Base-by-base conservation (phyloP, 257 asterid species). In the Fraxinus excelsior region DNA sequence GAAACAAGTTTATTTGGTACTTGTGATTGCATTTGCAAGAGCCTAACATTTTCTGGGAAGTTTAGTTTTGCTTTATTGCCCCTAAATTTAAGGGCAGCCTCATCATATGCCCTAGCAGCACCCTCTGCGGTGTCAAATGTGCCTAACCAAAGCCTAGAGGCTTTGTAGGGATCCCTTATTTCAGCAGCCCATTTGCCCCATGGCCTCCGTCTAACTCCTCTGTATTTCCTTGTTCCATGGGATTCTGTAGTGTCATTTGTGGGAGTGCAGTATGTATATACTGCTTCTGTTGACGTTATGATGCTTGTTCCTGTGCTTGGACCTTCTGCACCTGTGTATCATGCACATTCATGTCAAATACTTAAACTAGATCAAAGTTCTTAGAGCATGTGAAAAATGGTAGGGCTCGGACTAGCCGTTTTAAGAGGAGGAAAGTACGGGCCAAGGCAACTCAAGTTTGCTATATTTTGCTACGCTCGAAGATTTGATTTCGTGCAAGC, bases 111-210 rank as follows among this genome's bases (percentile, higher is more conserved):
- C 5, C 84, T 46, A 72, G 91, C 91, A 1, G 91, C 91, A 26
- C 81, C 90, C 83, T 88, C 87, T 0, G 91, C 88, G 12, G 90
- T 80, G 84, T 88, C 86, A 71, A 88, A 88, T 29, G 91, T 88
- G 75, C 91, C 91, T 1, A 88, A 84, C 91, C 91, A 85, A 0
- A 88, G 88, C 2, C 91, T 71, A 16, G 91, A 83, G 0, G 91
- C 91, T 60, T 80, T 84, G 83, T 72, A 62, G 0, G 91, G 91
- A 7, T 88, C 90, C 21, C 91, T 82, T 32, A 88, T 86, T 19
- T 88, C 91, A 0, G 91, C 91, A 0, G 91, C 91, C 90, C 90
- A 88, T 82, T 88, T 88, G 0, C 91, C 91, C 91, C 90, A 88
- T 1, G 91, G 91, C 68, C 91, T 77, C 66, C 74, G 87, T 71